Base-by-base conservation (phyloP, 2,329 filamentous ascomycete genomes). In the Penicillium sp. region DNA sequence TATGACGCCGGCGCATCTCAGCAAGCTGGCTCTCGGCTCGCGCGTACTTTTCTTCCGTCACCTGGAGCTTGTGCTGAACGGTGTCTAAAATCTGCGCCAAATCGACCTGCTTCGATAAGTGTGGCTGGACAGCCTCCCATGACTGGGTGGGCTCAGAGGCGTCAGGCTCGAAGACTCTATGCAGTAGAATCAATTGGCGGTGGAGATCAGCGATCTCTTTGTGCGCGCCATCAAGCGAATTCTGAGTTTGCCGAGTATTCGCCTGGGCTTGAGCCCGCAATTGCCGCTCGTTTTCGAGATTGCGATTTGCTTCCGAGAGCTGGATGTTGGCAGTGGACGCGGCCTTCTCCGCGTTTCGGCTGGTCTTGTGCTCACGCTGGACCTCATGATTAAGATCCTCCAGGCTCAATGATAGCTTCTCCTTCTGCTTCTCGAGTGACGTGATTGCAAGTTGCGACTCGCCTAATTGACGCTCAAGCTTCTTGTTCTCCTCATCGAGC, bases 301-400 rank as follows among this genome's bases (percentile, higher is more conserved):
- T 94, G 29, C 92, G 85, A 65, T 96, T 95, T 13, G 86, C 86
- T 69, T 97, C 94, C 8, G 91, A 90, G 26, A 97, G 80, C 68
- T 97, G 91, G 21, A 88, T 84, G 6, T 86, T 89, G 53, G 87
- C 82, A 33, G 85, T 88, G 0, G 90, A 95, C 16, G 90, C 87
- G 21, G 86, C 83, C 70, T 96, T 95, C 73, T 97, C 93, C 4
- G 92, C 93, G 68, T 89, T 94, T 54, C 93, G 86, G 66, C 87
- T 94, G 18, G 86, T 85, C 75, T 96, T 95, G 66, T 92, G 90
- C 73, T 96, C 93, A 28, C 91, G 83, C 45, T 89, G 88, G 49
- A 96, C 82, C 71, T 97, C 91, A 63, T 97, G 93, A 62, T 90
- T 95, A 33, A 96, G 79, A 69, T 99, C 93, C 69, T 99, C 93